These are phyloP conservation scores for Colletotrichum acutatum DNA, from an alignment of 2,329 filamentous ascomycete genomes.

Conservation along the genomic window DNA sequence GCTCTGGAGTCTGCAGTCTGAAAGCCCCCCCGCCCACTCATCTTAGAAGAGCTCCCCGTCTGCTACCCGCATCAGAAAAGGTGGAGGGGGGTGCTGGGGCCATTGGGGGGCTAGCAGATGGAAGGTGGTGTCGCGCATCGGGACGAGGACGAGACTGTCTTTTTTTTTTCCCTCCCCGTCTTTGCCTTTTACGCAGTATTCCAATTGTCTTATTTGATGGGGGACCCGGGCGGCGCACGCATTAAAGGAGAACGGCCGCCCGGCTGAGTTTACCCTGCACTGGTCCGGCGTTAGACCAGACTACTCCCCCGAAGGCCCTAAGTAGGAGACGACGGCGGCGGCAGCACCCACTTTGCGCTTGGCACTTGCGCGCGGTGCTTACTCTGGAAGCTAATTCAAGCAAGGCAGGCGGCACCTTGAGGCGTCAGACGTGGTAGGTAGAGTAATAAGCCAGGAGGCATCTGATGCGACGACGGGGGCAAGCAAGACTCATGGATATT, in stretches of 20 bases:
- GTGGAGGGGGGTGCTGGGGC: not conserved
- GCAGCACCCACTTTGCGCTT: slow-evolving; percentile 23
- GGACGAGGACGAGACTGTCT: slow-evolving; percentile 8
- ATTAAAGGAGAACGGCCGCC: slow-evolving; percentile 22
- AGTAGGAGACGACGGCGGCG: slow-evolving; percentile 19
- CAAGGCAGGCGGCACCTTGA: not conserved
- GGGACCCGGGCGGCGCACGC: slow-evolving; percentile 13
- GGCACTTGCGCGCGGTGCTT: not conserved
- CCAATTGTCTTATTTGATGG: not conserved
- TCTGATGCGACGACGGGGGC: not conserved
- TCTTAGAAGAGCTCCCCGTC: not conserved
- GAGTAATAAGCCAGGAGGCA: not conserved
- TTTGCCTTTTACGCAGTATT: not conserved
- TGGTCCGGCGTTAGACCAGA: slow-evolving; percentile 17
- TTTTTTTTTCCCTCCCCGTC: not conserved
- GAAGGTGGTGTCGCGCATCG: slow-evolving; percentile 12
- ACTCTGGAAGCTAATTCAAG: slow-evolving; percentile 9
- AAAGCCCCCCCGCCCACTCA: not conserved
- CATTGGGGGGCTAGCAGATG: not conserved
- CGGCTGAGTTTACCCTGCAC: slow-evolving; percentile 27
- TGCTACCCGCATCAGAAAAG: not conserved
- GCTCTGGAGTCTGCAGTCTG: not conserved
- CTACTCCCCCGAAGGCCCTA: not conserved
- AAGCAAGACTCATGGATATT: not conserved
- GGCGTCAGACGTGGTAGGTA: not conserved